These are phyloP conservation scores for Silybum marianum DNA, from an alignment of 129 eudicot species.

Conservation along the genomic window DNA sequence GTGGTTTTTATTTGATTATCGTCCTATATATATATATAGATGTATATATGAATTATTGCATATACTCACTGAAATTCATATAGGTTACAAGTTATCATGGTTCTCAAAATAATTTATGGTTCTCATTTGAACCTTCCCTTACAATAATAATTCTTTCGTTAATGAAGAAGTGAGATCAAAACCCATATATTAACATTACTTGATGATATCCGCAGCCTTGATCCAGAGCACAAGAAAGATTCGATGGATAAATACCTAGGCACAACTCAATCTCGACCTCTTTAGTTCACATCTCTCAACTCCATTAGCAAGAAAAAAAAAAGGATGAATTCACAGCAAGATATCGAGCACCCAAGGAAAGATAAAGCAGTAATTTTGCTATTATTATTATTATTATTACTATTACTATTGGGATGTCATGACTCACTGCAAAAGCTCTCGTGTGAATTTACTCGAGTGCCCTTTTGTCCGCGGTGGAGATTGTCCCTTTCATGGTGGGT, in stretches of 20 bases:
- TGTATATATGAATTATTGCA: neutral
- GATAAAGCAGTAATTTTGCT: conserved; percentile 8
- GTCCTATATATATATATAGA: no score
- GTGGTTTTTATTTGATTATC: no score
- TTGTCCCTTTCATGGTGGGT: conserved; percentile 19
- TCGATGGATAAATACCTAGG: conserved; percentile 84
- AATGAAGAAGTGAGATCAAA: neutral
- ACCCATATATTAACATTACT: conserved; percentile 3
- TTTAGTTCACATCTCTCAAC: conserved; percentile 32
- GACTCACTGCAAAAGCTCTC: conserved; percentile 25
- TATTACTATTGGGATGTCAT: conserved; percentile 25
- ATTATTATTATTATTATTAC: neutral
- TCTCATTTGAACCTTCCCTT: neutral
- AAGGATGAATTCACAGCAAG: conserved; percentile 15
- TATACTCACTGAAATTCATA: neutral
- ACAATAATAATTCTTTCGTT: neutral
- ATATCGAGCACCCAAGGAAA: conserved; percentile 21
- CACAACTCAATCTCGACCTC: conserved; percentile 48
- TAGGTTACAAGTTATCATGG: neutral
- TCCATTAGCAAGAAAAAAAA: conserved; percentile 25
- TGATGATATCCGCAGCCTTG: conserved; percentile 65
- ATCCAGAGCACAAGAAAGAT: conserved; percentile 85
- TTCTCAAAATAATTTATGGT: neutral
- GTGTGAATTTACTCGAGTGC: conserved; percentile 27
- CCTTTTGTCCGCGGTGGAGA: conserved; percentile 26